phyloP scores from a whole-genome alignment of 345 rosid genomes.

The Citrus mangshanensis region DNA sequence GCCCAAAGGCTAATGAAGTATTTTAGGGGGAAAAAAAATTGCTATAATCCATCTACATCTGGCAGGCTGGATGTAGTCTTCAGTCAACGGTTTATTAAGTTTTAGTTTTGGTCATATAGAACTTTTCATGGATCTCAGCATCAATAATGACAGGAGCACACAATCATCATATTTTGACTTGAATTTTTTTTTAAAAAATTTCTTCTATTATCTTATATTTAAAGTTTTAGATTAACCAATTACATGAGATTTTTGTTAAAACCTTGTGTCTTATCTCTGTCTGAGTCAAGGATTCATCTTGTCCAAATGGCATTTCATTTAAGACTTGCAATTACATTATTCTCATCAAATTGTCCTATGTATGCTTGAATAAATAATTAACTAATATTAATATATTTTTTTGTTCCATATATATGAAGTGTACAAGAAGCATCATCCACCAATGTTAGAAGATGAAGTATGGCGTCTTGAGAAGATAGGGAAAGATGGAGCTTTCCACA shows the following conservation, averaged over 20 bases:
- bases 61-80: background rate
- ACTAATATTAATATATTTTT: background rate
- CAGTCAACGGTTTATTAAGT: background rate
- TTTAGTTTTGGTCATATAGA: background rate
- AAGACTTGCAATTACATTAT: too few species aligned
- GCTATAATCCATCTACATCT: background rate
- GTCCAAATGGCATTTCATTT: too few species aligned
- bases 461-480: conserved; percentile 92
- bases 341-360: too few species aligned
- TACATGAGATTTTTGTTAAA: too few species aligned
- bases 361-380: too few species aligned
- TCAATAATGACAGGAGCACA: background rate
- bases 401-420: conserved; percentile 30
- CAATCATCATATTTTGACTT: background rate
- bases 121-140: background rate
- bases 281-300: too few species aligned
- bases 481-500: conserved; percentile 88
- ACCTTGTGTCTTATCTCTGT: too few species aligned
- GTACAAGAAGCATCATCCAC: conserved; percentile 95
- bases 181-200: too few species aligned
- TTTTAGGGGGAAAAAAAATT: too few species aligned
- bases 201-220: background rate
- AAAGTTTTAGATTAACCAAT: background rate
- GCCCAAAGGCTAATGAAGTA: too few species aligned
- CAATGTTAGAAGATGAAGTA: conserved; percentile 70